Evolutionary conservation across 208 protist species (phyloP), one percentile per base, ranked within the genome.

Genomic region (Trypanosoma platydactyli): DNA sequence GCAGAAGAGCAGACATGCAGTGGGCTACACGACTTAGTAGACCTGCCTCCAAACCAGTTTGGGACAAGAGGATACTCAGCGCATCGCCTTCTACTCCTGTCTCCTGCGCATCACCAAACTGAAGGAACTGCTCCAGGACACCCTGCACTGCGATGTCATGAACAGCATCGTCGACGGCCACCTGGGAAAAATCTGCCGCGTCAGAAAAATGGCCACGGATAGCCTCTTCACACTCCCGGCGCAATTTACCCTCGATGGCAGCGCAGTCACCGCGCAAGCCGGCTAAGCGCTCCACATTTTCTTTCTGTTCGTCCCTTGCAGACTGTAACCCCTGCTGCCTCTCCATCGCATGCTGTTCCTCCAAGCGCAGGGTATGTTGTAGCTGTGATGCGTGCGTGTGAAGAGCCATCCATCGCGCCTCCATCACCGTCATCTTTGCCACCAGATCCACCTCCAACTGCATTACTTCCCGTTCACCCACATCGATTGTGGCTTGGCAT

Each of bases 371-470:
- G 0, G 24, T 35, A 2, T 40, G 44, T 7, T 64, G 49, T 3
- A 69, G 22, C 15, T 69, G 44, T 29, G 30, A 18, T 48, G 40
- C n/a, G 40, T 69, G 5, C 29, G 30, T 45, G 24, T 69, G 50
- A 44, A 70, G 29, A 33, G 45, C 30, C 29, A 15, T 46, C 60
- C 56, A 68, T 13, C 42, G 41, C 15, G 49, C 33, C n/a, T 59
- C 41, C 54, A 67, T 68, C 12, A 40, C 24, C 24, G 44, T 20
- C 12, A 48, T 42, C 33, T 52, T 48, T n/a, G 29, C 53, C n/a
- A 55, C 48, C 42, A 67, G 56, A 41, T 62, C 62, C n/a, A 12
- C 53, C 51, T 76, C 42, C 11, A 64, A 49, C 11, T 38, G 13
- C 12, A 45, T 25, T 29, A 30, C 18, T 9, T 67, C 53, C 2